Conservation (phyloP, 2,329 filamentous ascomycete genomes). For the Phyllosticta citribraziliensis region DNA sequence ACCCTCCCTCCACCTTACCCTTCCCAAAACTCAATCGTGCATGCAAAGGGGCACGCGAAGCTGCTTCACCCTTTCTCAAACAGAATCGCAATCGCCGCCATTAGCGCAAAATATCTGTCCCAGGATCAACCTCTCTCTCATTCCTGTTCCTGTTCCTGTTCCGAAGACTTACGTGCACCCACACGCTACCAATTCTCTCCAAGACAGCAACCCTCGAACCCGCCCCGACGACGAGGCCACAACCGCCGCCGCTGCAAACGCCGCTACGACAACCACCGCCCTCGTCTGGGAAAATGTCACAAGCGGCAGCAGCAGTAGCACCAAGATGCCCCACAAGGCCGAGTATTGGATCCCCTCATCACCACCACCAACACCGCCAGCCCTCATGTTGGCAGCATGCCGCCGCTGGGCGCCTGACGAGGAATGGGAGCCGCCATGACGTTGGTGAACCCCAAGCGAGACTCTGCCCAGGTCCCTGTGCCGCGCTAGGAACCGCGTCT, state of each 20-base stretch:
- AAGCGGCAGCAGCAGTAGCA: conserved; percentile 31
- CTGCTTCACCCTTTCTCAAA: neutral
- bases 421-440: conserved; percentile 1
- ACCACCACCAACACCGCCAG: neutral
- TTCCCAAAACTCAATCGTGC: neutral
- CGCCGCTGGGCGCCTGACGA: conserved; percentile 12
- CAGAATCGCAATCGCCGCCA: conserved; percentile 31
- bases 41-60: neutral
- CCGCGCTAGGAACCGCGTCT: conserved; percentile 50
- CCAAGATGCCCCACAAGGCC: conserved; percentile 17
- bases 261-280: conserved; percentile 30
- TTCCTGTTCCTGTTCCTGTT: neutral
- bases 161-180: conserved; percentile 29
- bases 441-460: neutral
- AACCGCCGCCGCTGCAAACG: conserved; percentile 27
- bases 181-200: conserved; percentile 30
- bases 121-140: neutral
- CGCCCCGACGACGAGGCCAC: conserved; percentile 22
- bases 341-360: conserved; percentile 1
- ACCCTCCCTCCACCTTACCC: neutral
- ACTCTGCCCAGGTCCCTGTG: conserved; percentile 44
- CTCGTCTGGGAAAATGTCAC: conserved; percentile 33
- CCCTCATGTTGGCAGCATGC: neutral
- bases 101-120: conserved; percentile 30
- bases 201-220: conserved; percentile 28